phyloP scores from a whole-genome alignment of 2,329 filamentous ascomycete species.

The Colletotrichum kahawae region DNA sequence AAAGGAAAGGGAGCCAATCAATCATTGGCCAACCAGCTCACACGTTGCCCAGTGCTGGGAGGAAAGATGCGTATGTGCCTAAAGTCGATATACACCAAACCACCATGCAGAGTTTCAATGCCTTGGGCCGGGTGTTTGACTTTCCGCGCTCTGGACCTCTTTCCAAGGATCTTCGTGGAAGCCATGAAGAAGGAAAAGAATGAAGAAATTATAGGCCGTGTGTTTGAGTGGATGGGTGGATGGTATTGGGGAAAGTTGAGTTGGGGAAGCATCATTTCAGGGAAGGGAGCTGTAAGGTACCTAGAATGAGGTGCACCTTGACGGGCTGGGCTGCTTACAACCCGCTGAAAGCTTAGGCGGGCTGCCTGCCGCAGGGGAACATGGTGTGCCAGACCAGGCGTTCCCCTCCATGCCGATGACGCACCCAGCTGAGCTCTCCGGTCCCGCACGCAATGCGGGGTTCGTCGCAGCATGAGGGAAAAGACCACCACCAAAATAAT shows the following conservation, averaged over 20 bases:
- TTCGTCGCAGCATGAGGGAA: conserved; percentile 12
- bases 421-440: conserved; percentile 8
- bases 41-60: neutral
- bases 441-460: conserved; percentile 21
- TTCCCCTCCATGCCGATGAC: conserved; percentile 8
- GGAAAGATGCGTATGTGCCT: neutral
- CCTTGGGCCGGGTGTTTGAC: conserved; percentile 13
- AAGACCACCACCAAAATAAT: conserved; percentile 3
- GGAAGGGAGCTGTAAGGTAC: conserved; percentile 1
- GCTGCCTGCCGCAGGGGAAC: neutral
- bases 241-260: neutral
- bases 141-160: conserved; percentile 19
- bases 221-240: neutral
- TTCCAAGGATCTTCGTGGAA: neutral
- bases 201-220: neutral
- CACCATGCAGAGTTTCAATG: conserved; percentile 12
- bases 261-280: neutral
- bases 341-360: neutral
- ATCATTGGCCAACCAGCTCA: neutral
- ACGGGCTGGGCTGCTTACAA: neutral
- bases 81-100: neutral
- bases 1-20: neutral
- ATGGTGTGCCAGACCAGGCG: neutral
- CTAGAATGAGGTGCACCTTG: neutral
- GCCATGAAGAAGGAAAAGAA: neutral